These are phyloP conservation scores for Ophiosphaerella korrae DNA, from an alignment of 2,329 filamentous ascomycete species.

Conservation along the genomic window DNA sequence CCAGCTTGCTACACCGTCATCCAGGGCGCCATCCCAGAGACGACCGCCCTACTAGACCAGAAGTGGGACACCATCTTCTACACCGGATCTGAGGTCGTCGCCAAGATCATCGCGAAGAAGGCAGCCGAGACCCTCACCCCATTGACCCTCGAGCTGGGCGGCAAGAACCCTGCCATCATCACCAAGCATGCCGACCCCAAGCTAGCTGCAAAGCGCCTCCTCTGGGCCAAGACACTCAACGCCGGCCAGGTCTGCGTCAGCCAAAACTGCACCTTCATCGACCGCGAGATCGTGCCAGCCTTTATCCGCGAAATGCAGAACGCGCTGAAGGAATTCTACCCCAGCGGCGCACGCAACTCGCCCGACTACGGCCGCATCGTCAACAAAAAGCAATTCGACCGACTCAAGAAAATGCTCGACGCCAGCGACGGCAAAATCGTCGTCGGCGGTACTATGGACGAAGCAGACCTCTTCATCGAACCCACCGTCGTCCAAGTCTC, in stretches of 20 bases:
- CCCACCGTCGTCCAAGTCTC: slow-evolving; percentile 89
- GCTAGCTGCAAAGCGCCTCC: slow-evolving; percentile 79
- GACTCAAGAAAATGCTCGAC: slow-evolving; percentile 92
- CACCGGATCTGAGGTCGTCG: slow-evolving; percentile 79
- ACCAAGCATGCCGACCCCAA: slow-evolving; percentile 80
- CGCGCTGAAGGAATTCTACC: slow-evolving; percentile 78
- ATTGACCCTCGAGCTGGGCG: slow-evolving; percentile 86
- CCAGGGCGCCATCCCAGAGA: slow-evolving; percentile 82
- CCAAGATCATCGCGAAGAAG: slow-evolving; percentile 61
- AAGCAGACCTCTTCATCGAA: slow-evolving; percentile 81
- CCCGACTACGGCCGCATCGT: slow-evolving; percentile 80
- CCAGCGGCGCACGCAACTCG: slow-evolving; percentile 77
- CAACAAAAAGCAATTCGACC: slow-evolving; percentile 77
- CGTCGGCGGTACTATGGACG: slow-evolving; percentile 82
- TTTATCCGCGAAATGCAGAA: slow-evolving; percentile 78
- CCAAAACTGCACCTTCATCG: slow-evolving; percentile 89
- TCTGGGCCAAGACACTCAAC: slow-evolving; percentile 88
- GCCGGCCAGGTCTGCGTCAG: slow-evolving; percentile 91
- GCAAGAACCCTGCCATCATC: slow-evolving; percentile 88
- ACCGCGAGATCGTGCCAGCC: slow-evolving; percentile 70
- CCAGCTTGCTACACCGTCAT: slow-evolving; percentile 75
- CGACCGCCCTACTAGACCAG: slow-evolving; percentile 78
- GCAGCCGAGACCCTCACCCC: slow-evolving; percentile 70
- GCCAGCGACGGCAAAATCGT: slow-evolving; percentile 81
- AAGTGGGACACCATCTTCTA: slow-evolving; percentile 99